Evolutionary conservation across 2,329 filamentous ascomycete species (phyloP), one percentile per base, ranked within the genome.

Genomic region (Botrytis squamosa): DNA sequence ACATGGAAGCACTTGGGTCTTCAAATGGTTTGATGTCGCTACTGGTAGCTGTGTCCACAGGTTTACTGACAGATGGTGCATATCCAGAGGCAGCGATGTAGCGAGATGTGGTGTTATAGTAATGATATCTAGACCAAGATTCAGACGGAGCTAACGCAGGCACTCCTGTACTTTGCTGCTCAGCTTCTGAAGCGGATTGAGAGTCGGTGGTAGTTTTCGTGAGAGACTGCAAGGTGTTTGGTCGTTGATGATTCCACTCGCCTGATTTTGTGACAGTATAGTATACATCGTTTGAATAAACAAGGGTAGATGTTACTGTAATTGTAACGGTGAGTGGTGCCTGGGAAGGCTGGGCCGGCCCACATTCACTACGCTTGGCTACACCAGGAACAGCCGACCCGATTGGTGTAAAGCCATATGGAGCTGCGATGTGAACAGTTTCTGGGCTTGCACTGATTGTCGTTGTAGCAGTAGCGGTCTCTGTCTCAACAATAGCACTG

Each of bases 171-270:
- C 60, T 63, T n/a, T n/a, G 60, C 16, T 40, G 36, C 25, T 40
- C 36, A n/a, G 14, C 5, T n/a, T 40, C 12, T 42, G 60, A n/a
- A 63, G 22, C 38, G 40, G 38, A 63, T 63, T 63, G 60, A n/a
- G 25, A 18, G 25, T 38, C 38, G 22, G 60, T 18, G 60, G 36
- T 9, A 9, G 60, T 63, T 63, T n/a, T 40, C 16, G 60, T 63
- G 60, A 63, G 38, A 25, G 60, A 63, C 22, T 63, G 38, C 22
- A 63, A 63, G 60, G 60, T 63, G 60, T 38, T 63, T 40, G 60
- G 22, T 14, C 38, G 10, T 42, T 63, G 60, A 6, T 63, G 38
- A 42, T 63, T 42, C 38, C 25, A 63, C 22, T 63, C 33, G 60
- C 12, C 60, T 63, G 60, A 12, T 12, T 63, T n/a, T 16, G 60